These are phyloP conservation scores for Beauveria australis DNA, from an alignment of 2,329 filamentous ascomycete genomes.

Conservation along the genomic window DNA sequence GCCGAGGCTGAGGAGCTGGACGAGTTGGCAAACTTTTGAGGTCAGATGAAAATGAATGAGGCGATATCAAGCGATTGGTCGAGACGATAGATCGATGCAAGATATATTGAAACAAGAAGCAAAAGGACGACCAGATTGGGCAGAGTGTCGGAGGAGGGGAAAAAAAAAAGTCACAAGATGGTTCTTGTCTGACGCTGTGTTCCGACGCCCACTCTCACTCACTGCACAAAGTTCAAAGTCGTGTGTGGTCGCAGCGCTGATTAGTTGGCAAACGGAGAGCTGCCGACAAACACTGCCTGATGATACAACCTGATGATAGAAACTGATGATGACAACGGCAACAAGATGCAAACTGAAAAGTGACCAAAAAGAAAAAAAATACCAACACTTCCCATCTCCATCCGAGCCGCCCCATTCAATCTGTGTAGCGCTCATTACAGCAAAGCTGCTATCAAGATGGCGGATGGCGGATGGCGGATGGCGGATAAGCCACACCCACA, in stretches of 20 bases:
- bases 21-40: not conserved
- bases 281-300: not conserved
- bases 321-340: no score
- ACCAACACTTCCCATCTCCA: no score
- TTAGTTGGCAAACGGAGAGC: not conserved
- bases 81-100: not conserved
- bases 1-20: no score
- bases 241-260: not conserved
- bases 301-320: no score
- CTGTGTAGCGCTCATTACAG: no score
- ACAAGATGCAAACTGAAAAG: no score
- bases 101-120: not conserved
- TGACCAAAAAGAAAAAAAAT: no score
- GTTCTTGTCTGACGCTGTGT: constrained; percentile 2
- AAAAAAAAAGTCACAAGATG: constrained; percentile 1
- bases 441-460: no score
- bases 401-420: no score
- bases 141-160: no score
- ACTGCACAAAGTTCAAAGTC: not conserved
- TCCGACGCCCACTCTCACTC: not conserved
- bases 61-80: not conserved
- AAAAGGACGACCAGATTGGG: not conserved
- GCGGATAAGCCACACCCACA: no score
- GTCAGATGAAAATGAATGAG: not conserved
- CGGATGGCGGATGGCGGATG: no score